These are phyloP conservation scores for Monosporozyma yasuniensis DNA, from an alignment of 805 yeast species.

Conservation along the genomic window DNA sequence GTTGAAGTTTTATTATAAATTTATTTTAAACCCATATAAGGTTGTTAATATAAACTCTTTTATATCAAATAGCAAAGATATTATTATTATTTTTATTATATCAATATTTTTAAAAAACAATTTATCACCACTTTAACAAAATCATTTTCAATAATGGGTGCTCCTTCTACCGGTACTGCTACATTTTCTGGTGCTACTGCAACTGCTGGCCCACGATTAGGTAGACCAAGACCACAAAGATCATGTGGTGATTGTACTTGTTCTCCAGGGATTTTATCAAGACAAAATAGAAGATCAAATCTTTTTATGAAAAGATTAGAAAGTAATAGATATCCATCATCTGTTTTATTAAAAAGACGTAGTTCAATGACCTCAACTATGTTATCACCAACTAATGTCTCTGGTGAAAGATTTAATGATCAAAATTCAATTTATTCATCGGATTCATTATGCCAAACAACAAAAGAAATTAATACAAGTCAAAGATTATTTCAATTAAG, in stretches of 20 bases:
- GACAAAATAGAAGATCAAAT: conserved; percentile 53
- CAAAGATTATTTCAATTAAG: conserved; percentile 55
- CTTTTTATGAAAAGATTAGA: conserved; percentile 33
- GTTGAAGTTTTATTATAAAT: too few relatives aligned
- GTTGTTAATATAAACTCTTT: too few relatives aligned
- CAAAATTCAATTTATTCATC: conserved; percentile 33
- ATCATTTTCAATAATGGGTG: neutral
- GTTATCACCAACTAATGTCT: neutral
- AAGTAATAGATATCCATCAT: conserved; percentile 10
- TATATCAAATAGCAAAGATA: too few relatives aligned
- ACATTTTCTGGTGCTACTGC: neutral
- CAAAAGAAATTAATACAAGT: conserved; percentile 45
- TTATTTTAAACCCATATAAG: too few relatives aligned
- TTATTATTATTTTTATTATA: too few relatives aligned
- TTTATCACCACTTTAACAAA: neutral
- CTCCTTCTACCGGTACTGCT: conserved; percentile 2
- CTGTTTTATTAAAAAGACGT: neutral
- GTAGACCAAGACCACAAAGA: conserved; percentile 32
- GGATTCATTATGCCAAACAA: conserved; percentile 31
- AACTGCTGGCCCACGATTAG: neutral
- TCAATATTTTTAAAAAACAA: neutral
- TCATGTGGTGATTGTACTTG: conserved; percentile 73
- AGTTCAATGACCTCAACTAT: neutral
- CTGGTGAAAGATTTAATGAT: conserved; percentile 5
- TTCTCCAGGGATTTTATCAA: conserved; percentile 69